Base-by-base conservation (phyloP, 768 basidiomycete species). In the Lactarius hengduanensis region DNA sequence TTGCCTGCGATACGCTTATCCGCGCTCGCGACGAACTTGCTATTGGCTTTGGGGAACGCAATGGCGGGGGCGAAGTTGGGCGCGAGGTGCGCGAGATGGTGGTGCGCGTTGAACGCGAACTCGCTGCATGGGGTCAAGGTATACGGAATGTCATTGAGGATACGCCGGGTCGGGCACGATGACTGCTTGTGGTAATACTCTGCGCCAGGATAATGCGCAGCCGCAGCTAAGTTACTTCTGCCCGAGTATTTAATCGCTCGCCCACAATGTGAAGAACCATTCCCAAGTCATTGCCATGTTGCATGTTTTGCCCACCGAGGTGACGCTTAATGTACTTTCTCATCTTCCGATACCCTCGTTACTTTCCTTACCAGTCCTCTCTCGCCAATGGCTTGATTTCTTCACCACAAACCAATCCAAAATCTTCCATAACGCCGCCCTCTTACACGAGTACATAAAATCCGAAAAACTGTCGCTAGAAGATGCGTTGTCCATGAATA, bases 31-130 rank as follows among this genome's bases (percentile, higher is more conserved):
- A 78, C 8, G 88, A 90, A 75, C 72, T 94, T 22, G 57, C 81
- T 69, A 72, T 90, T 41, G 92, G 90, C 4, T 95, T 96, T 74
- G 93, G 94, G 2, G 77, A 72, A 40, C 77, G 73, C 57, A 89
- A 84, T 66, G 86, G 83, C 30, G 94, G 93, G 0, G 94, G 92
- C 0, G 76, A 85, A 68, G 86, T 90, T 1, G 91, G 92, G 4
- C 77, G 71, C 59, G 82, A 86, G 65, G 82, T 92, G 28, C 78
- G 88, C 70, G 83, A 86, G 70, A 77, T 79, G 62, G 71, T 90
- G 13, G 84, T 86, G 18, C 78, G 82, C 1, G 69, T 92, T 36
- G 90, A 92, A 74, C 87, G 82, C 74, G 94, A 96, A 75, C 72
- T 94, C 55, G 83, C 81, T 1, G 82, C 86, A 22, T 93, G 90